These are phyloP conservation scores for Chlorella ohadii DNA, from an alignment of 139 green algal species.

Conservation along the genomic window DNA sequence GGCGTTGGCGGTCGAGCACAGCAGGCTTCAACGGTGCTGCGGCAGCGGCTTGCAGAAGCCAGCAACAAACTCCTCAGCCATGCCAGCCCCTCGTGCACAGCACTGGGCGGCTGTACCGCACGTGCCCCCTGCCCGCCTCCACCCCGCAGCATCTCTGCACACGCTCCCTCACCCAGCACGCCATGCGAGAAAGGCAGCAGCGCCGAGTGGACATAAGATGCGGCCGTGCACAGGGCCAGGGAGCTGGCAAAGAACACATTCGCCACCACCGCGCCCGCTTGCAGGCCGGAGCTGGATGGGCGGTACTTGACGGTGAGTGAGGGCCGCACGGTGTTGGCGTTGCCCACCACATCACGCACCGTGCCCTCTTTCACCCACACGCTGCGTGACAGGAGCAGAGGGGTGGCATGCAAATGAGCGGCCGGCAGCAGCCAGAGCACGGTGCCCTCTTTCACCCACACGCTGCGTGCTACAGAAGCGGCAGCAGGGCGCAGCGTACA, in stretches of 20 bases:
- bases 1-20: no score
- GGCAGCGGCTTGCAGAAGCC: no score
- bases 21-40: no score
- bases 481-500: no score
- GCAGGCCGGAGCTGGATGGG: neutral
- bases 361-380: conserved; percentile 12
- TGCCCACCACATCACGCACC: conserved; percentile 39
- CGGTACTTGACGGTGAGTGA: conserved; percentile 34
- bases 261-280: conserved; percentile 12
- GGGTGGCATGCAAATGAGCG: neutral
- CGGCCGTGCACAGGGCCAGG: conserved; percentile 16
- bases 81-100: no score
- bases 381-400: neutral
- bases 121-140: neutral
- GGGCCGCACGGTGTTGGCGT: conserved; percentile 17
- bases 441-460: no score
- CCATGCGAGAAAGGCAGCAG: neutral
- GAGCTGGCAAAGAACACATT: conserved; percentile 38
- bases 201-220: neutral
- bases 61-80: no score
- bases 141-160: no score
- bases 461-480: no score
- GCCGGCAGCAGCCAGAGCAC: neutral
- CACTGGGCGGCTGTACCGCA: no score
- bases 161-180: neutral